phyloP scores from a whole-genome alignment of 2,329 filamentous ascomycete species.

The Phoma sp. region DNA sequence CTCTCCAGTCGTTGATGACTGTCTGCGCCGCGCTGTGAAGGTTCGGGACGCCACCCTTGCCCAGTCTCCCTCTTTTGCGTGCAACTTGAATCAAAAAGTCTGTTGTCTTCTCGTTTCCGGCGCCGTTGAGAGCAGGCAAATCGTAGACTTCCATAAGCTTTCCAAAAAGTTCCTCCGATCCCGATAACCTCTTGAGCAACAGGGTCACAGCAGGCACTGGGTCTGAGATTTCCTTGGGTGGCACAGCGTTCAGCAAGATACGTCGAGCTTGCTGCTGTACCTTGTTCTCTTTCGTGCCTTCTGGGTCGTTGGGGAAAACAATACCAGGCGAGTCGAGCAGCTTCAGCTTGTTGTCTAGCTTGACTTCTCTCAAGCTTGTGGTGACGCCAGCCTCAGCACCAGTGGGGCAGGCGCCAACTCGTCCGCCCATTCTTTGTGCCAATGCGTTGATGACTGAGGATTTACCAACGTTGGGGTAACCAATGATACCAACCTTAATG shows the following conservation, averaged over 20 bases:
- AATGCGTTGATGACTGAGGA: slow-evolving; percentile 96
- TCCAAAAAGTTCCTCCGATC: slow-evolving; percentile 74
- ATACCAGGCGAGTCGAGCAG: slow-evolving; percentile 94
- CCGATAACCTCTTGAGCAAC: slow-evolving; percentile 80
- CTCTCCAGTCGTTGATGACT: slow-evolving; percentile 95
- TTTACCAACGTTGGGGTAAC: slow-evolving; percentile 96
- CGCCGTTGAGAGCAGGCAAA: slow-evolving; percentile 75
- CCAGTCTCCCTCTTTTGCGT: slow-evolving; percentile 86
- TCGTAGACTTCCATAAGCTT: slow-evolving; percentile 86
- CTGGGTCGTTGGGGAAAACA: slow-evolving; percentile 76
- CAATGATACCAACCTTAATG: slow-evolving; percentile 90
- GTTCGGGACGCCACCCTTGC: slow-evolving; percentile 90
- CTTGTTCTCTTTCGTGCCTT: slow-evolving; percentile 57
- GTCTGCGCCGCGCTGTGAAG: slow-evolving; percentile 86
- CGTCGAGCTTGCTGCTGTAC: slow-evolving; percentile 82
- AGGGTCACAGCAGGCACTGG: slow-evolving; percentile 86
- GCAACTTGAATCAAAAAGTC: slow-evolving; percentile 96
- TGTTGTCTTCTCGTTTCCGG: slow-evolving; percentile 77
- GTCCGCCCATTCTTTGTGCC: slow-evolving; percentile 75
- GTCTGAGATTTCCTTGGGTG: slow-evolving; percentile 92
- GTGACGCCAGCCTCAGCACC: slow-evolving; percentile 94
- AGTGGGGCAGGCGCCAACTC: slow-evolving; percentile 77
- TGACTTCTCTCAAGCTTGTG: slow-evolving; percentile 85
- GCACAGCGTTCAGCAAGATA: slow-evolving; percentile 87
- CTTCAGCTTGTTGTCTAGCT: slow-evolving; percentile 93